Conservation (phyloP, 78 protist genomes). For the Chrysochromulina parva region DNA sequence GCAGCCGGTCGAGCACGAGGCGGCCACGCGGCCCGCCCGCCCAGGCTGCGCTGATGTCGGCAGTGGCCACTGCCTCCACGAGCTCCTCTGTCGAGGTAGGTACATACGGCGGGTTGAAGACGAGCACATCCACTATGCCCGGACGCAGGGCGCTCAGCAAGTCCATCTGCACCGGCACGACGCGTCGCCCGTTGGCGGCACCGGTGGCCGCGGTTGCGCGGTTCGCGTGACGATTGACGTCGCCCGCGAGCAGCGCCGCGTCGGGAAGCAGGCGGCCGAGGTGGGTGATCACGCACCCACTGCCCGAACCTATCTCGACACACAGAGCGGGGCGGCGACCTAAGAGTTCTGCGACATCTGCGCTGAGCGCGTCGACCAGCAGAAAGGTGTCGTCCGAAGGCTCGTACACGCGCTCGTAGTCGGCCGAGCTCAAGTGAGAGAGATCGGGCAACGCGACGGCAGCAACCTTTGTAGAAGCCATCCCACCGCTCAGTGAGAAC, state of each 20-base stretch:
- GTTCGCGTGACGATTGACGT: background rate
- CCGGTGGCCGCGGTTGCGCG: background rate
- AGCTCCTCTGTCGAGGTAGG: background rate
- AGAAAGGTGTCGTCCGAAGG: background rate
- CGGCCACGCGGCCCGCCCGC: conserved; percentile 24
- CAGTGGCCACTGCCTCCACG: background rate
- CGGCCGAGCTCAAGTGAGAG: background rate
- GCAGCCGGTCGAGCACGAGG: background rate
- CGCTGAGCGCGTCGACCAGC: background rate
- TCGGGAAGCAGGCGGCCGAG: background rate
- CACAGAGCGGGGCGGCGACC: background rate
- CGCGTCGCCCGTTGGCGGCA: background rate
- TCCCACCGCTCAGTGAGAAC: too few species aligned
- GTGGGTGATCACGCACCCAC: background rate
- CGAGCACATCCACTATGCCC: background rate
- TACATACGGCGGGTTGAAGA: conserved; percentile 34
- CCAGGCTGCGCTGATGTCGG: conserved; percentile 8
- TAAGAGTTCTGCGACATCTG: background rate
- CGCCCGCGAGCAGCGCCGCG: background rate
- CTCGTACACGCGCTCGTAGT: background rate
- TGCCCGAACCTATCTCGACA: background rate
- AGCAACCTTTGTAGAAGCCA: background rate
- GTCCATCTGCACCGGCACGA: background rate
- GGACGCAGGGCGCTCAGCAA: background rate
- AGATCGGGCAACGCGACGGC: background rate